Conservation (phyloP, 2,329 filamentous ascomycete genomes). For the Hypocreales sp. region DNA sequence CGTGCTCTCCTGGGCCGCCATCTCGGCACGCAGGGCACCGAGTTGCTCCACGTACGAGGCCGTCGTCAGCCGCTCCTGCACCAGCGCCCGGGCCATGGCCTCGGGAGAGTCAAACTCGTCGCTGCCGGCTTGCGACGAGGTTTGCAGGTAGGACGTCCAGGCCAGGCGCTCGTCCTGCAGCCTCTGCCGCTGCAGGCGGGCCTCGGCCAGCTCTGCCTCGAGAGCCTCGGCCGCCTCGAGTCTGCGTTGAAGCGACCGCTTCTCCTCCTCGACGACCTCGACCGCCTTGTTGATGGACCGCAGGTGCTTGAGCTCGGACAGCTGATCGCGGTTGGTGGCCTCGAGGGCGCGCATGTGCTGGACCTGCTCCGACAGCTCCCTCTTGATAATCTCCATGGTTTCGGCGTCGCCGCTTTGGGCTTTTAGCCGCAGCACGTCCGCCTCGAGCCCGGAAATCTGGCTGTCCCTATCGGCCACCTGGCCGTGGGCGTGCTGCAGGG, state of each 20-base stretch:
- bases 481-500: constrained; percentile 46
- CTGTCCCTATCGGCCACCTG: constrained; percentile 54
- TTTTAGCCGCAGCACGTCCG: constrained; percentile 70
- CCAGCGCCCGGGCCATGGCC: constrained; percentile 67
- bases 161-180: constrained; percentile 77
- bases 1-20: constrained; percentile 59
- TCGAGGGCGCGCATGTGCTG: constrained; percentile 81
- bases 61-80: constrained; percentile 67
- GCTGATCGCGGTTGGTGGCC: constrained; percentile 62
- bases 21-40: constrained; percentile 64
- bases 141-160: constrained; percentile 76
- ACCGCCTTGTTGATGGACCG: constrained; percentile 75
- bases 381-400: constrained; percentile 69
- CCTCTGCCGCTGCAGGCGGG: constrained; percentile 67
- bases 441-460: constrained; percentile 60
- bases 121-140: constrained; percentile 42
- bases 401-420: constrained; percentile 78
- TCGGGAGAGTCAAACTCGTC: constrained; percentile 79
- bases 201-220: constrained; percentile 63
- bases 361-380: constrained; percentile 82
- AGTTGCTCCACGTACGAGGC: constrained; percentile 68
- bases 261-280: constrained; percentile 90
- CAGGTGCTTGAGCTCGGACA: constrained; percentile 63
- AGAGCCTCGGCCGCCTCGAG: constrained; percentile 60
- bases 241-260: constrained; percentile 64